These are phyloP conservation scores for Colletotrichum lentis DNA, from an alignment of 2,329 filamentous ascomycete species.

Conservation along the genomic window DNA sequence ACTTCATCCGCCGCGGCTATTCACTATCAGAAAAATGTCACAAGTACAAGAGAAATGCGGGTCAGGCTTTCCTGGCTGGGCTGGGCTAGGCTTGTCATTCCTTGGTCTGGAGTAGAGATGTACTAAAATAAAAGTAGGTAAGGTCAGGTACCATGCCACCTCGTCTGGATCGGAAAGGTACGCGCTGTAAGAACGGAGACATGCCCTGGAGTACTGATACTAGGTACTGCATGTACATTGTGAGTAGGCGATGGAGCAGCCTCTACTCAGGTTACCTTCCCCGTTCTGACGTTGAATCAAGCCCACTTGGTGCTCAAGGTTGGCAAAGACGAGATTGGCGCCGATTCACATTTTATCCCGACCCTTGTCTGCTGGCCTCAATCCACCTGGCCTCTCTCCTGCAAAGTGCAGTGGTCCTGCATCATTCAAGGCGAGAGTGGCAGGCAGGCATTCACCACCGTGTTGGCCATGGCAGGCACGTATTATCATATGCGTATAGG, in stretches of 20 bases:
- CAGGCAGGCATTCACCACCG: not conserved
- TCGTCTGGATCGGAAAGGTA: conserved; percentile 19
- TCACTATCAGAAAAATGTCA: not conserved
- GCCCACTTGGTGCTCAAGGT: conserved; percentile 28
- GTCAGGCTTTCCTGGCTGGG: not conserved
- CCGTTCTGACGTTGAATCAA: conserved; percentile 37
- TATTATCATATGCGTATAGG: not conserved
- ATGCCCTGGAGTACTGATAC: no score
- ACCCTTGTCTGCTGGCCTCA: conserved; percentile 21
- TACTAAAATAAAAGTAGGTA: not conserved
- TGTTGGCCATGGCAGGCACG: not conserved
- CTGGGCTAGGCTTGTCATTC: not conserved
- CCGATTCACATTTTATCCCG: conserved; percentile 32
- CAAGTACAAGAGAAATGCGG: conserved; percentile 5
- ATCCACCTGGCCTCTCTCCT: conserved; percentile 8
- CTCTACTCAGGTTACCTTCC: not conserved
- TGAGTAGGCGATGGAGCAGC: not conserved
- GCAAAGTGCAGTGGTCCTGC: not conserved
- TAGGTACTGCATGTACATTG: no score
- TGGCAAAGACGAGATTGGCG: conserved; percentile 35
- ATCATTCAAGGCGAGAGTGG: not conserved
- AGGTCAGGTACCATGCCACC: conserved; percentile 16
- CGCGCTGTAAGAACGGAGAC: not conserved
- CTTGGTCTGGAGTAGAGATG: conserved; percentile 2
- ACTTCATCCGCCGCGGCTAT: not conserved